Evolutionary conservation across 106 monocot species (phyloP).

Genomic region (Hemerocallis citrina): DNA sequence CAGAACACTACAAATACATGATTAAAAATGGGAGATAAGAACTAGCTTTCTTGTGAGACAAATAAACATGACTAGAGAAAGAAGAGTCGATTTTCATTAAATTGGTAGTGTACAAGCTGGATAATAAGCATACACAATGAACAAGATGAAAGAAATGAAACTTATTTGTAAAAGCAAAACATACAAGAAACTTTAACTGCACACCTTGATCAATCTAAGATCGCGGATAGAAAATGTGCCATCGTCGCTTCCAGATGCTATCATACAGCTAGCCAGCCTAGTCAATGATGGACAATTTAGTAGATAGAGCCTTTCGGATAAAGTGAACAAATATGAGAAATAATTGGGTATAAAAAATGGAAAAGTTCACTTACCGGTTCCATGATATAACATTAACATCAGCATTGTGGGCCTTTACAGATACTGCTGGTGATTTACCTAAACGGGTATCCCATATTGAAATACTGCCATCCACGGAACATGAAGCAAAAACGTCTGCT

Average conservation of each 20-base stretch:
- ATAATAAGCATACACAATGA: no score
- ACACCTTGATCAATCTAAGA: conserved; percentile 88
- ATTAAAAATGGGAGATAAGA: no score
- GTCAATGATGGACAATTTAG: background rate
- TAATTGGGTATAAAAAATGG: background rate
- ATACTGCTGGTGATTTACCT: conserved; percentile 73
- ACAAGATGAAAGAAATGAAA: background rate
- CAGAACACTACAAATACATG: no score
- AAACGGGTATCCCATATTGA: conserved; percentile 82
- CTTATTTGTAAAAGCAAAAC: background rate
- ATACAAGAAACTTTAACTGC: background rate
- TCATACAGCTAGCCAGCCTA: conserved; percentile 89
- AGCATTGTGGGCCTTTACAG: conserved; percentile 70
- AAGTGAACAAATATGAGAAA: conserved; percentile 2
- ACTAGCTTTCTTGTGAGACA: no score
- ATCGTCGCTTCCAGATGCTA: conserved; percentile 97
- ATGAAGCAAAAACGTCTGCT: conserved; percentile 92
- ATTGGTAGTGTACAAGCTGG: no score
- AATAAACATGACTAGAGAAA: no score
- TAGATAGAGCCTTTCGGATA: background rate
- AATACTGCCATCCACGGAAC: conserved; percentile 80
- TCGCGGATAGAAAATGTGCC: conserved; percentile 82
- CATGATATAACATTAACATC: conserved; percentile 99
- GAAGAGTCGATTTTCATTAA: no score
- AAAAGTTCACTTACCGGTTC: conserved; percentile 45